These are phyloP conservation scores for Colletotrichum musicola DNA, from an alignment of 2,329 filamentous ascomycete genomes.

Conservation along the genomic window DNA sequence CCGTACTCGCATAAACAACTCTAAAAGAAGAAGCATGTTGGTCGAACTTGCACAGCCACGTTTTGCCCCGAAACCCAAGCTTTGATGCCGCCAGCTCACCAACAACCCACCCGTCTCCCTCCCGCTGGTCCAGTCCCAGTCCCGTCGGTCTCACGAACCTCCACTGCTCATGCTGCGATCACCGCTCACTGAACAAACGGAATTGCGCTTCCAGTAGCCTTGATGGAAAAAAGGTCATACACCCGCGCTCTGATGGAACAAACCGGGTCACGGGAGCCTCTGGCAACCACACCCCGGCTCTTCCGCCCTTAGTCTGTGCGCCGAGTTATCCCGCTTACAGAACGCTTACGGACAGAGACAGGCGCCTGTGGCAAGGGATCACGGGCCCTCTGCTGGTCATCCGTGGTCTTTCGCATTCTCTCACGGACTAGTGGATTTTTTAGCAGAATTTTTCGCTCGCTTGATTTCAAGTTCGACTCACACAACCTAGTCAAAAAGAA, in stretches of 20 bases:
- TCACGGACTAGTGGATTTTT: constrained; percentile 8
- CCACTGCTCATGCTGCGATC: too few species aligned
- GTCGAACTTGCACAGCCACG: constrained; percentile 28
- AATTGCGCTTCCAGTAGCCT: neutral
- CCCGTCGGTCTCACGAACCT: too few species aligned
- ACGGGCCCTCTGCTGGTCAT: constrained; percentile 19
- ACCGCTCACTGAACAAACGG: neutral
- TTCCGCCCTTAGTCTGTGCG: constrained; percentile 32
- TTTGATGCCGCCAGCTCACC: constrained; percentile 1
- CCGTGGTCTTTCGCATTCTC: neutral
- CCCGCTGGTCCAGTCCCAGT: too few species aligned
- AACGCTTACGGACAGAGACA: neutral
- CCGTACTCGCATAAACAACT: constrained; percentile 25
- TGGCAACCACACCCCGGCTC: constrained; percentile 19
- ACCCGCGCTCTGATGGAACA: neutral
- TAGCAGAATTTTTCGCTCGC: neutral
- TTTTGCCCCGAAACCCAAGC: constrained; percentile 27
- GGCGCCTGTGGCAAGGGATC: constrained; percentile 12
- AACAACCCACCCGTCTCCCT: neutral
- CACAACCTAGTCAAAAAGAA: neutral
- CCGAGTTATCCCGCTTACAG: constrained; percentile 5
- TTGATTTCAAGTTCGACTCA: neutral
- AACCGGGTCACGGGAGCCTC: constrained; percentile 6
- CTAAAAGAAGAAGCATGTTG: constrained; percentile 6
- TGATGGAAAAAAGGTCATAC: neutral